phyloP scores from a whole-genome alignment of 371 early-diverging fungal genomes.

The Mucor velutinosus region DNA sequence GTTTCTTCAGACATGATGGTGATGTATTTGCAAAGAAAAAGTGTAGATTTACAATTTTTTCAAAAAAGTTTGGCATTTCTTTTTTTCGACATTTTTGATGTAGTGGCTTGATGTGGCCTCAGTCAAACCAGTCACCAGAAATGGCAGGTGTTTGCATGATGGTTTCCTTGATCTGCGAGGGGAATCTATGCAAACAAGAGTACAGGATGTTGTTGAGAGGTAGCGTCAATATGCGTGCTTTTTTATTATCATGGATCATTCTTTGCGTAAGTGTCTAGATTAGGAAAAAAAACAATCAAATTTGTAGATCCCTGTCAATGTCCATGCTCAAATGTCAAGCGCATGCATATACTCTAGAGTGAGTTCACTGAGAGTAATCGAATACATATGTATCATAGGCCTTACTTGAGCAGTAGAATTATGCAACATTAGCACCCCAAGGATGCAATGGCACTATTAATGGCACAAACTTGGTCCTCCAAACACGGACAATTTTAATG shows the following conservation, averaged over 20 bases:
- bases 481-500: neutral
- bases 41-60: neutral
- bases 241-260: neutral
- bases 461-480: neutral
- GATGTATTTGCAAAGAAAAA: neutral
- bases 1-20: constrained; percentile 23
- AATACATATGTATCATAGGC: neutral
- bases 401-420: neutral
- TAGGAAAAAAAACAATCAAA: no score
- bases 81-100: neutral
- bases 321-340: no score
- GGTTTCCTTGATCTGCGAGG: neutral
- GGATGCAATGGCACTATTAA: neutral
- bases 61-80: neutral
- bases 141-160: neutral
- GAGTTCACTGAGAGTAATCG: no score
- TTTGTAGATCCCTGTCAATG: no score
- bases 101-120: neutral
- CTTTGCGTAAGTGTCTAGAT: neutral
- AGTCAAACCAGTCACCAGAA: neutral
- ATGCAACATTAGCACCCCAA: no score
- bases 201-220: neutral
- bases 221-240: neutral
- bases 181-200: no score
- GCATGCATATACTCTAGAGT: no score